These are phyloP conservation scores for Schwanniomyces sp. DNA, from an alignment of 805 yeast species.

Conservation along the genomic window DNA sequence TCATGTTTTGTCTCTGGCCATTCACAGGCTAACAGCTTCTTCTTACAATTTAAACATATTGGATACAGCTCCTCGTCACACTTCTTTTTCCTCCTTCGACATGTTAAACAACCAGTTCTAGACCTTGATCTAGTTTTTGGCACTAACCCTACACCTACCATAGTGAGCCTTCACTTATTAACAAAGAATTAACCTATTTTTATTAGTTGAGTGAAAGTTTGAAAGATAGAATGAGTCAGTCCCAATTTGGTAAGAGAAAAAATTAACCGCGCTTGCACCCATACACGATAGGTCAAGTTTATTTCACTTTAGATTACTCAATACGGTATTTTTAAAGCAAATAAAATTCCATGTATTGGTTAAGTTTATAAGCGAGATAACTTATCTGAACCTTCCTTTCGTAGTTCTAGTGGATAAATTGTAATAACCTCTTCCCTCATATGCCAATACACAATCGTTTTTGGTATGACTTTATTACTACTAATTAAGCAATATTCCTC, in stretches of 20 bases:
- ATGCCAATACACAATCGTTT: too few species aligned
- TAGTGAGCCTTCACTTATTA: not conserved
- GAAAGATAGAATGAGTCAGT: constrained; percentile 13
- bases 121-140: constrained; percentile 28
- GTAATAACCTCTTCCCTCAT: too few species aligned
- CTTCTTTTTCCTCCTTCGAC: constrained; percentile 64
- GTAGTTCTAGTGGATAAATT: too few species aligned
- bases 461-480: too few species aligned
- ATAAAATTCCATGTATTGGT: too few species aligned
- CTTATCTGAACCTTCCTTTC: too few species aligned
- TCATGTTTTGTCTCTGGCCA: constrained; percentile 28
- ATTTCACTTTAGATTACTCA: not conserved
- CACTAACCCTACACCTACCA: not conserved
- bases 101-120: constrained; percentile 57
- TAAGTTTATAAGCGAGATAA: too few species aligned
- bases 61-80: constrained; percentile 52
- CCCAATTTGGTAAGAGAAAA: constrained; percentile 26
- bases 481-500: too few species aligned
- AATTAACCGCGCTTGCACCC: constrained; percentile 30
- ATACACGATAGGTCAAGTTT: not conserved
- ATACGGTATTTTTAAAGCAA: not conserved
- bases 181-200: not conserved
- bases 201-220: constrained; percentile 8
- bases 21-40: constrained; percentile 18
- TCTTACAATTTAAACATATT: constrained; percentile 24